Evolutionary conservation across 345 rosid species (phyloP), one percentile per base, ranked within the genome.

Genomic region (Lepidium africanum): DNA sequence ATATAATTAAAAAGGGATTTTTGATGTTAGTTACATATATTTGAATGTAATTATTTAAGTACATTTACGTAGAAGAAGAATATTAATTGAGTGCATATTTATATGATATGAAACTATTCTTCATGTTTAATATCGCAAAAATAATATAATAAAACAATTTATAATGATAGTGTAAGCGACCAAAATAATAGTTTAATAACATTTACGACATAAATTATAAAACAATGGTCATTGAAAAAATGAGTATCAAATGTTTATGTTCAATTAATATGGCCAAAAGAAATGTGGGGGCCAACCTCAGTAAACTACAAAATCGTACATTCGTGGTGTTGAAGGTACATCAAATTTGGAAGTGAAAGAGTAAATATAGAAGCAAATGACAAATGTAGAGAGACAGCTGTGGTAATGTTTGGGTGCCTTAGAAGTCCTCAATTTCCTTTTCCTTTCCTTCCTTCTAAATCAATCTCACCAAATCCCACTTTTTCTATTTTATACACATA

Each of bases 381-480:
- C 35, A 71, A 12, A 54, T 48, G 64, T 71, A 27, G 71, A 73
- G 72, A 58, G 66, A 56, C 71, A 65, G 60, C 47, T 65, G 47
- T 73, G 37, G 56, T 43, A 58, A 66, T 67, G 72, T 56, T 72
- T 65, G 71, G 66, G 60, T 72, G 76, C 78, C 78, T 61, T 74
- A 17, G 58, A 74, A 74, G 74, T 68, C 69, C 53, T 46, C 65
- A 46, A 21, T 37, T 40, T 46, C 13, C 59, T 60, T 74, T 60
- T 46, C 8, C 65, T 61, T 67, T 45, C 69, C 77, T 67, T 74
- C 13, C 39, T 60, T 61, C 43, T n/a, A 54, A 67, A 74, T 74
- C 74, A 68, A 61, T 39, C 69, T 60, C 69, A 66, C 70, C 67
- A 51, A 40, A 12, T 32, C 42, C 68, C 61, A 59, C 55, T 49